These are phyloP conservation scores for Cryphonectria carpinicola DNA, from an alignment of 2,329 filamentous ascomycete species.

Conservation along the genomic window DNA sequence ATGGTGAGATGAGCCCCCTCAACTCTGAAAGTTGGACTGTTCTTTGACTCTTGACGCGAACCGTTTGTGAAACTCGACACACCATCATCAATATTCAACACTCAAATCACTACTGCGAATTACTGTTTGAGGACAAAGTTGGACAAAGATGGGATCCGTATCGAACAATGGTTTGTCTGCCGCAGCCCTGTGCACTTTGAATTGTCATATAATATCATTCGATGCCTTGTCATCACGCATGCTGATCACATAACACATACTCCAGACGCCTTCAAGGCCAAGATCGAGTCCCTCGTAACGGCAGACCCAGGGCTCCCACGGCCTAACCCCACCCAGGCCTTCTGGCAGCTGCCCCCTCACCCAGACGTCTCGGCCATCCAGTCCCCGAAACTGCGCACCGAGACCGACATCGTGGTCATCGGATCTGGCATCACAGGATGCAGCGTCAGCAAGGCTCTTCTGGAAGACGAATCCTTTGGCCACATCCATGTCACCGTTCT, in stretches of 20 bases:
- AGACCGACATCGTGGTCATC: slow-evolving; percentile 55
- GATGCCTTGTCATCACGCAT: not conserved
- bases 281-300: not conserved
- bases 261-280: slow-evolving; percentile 3
- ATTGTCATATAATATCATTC: not conserved
- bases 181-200: not conserved
- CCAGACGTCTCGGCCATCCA: slow-evolving; percentile 30
- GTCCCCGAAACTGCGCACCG: slow-evolving; percentile 40
- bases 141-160: not conserved
- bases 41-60: too few species aligned
- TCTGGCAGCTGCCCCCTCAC: slow-evolving; percentile 11
- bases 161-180: not conserved
- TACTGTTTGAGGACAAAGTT: not conserved
- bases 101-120: not conserved
- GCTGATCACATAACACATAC: not conserved
- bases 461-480: slow-evolving; percentile 3
- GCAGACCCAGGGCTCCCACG: slow-evolving; percentile 8
- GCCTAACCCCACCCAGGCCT: slow-evolving; percentile 8
- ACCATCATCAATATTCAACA: too few species aligned
- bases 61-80: too few species aligned
- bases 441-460: slow-evolving; percentile 37
- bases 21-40: too few species aligned
- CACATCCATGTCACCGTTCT: slow-evolving; percentile 22
- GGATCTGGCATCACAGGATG: slow-evolving; percentile 59
- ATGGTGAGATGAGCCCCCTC: not conserved